Evolutionary conservation across 371 early-diverging fungal species (phyloP).

Genomic region (Ecytonucleospora hepatopenaei): DNA sequence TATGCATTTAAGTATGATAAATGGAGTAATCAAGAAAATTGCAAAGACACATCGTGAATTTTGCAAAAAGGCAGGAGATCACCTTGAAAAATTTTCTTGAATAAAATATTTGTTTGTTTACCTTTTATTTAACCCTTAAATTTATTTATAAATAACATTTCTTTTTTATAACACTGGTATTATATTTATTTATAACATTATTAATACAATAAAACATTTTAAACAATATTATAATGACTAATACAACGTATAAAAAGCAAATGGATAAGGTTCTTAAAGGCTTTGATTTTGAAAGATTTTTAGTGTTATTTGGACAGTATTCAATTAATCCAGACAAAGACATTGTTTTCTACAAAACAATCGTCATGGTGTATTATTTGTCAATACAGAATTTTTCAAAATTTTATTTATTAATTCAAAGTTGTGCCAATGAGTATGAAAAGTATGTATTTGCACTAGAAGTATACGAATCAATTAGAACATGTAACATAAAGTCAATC

Average conservation of each 20-base stretch:
- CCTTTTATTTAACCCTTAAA: too few species aligned
- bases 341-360: conserved; percentile 1
- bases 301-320: neutral
- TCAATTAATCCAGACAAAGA: neutral
- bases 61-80: conserved; percentile 17
- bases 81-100: conserved; percentile 27
- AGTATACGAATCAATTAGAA: neutral
- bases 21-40: conserved; percentile 27
- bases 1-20: conserved; percentile 34
- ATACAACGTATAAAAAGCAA: neutral
- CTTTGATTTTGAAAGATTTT: neutral
- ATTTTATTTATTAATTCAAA: neutral
- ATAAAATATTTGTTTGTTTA: too few species aligned
- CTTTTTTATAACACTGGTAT: too few species aligned
- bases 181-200: neutral
- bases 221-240: neutral
- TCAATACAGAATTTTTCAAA: neutral
- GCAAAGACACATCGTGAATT: conserved; percentile 34
- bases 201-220: neutral
- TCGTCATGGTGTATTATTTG: neutral
- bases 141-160: too few species aligned
- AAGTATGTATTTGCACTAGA: neutral
- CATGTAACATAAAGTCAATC: neutral
- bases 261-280: neutral
- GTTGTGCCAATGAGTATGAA: neutral